Base-by-base conservation (phyloP, 306 rosid genomes). In the Cucumis melo region DNA sequence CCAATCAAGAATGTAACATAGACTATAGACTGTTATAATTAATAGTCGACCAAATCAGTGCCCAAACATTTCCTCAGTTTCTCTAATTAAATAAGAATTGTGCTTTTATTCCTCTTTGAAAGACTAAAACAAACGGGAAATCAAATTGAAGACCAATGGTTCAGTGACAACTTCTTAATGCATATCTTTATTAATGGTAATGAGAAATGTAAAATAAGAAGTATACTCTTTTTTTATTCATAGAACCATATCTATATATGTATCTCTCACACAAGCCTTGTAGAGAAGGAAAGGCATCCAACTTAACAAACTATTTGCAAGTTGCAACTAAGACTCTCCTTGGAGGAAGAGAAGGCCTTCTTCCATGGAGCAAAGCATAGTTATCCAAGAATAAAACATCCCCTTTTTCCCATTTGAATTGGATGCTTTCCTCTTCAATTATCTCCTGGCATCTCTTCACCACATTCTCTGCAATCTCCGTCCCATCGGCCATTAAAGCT, bases 301-400 rank as follows among this genome's bases (percentile, higher is more conserved):
- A 9, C 3, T 44, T 5, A 46, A 46, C 16, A 41, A 68, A 81
- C 84, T 87, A 89, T 85, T 84, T 89, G 89, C 92, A 89, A 0
- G 88, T 92, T 59, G 90, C 80, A 72, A 92, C 98, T 3, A 89
- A 81, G 55, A 90, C 89, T 79, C 68, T 87, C 80, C 98, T 87
- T 0, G 96, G 98, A 76, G 98, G 91, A 85, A 89, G 90, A 24
- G 98, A 85, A 82, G 98, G 96, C 86, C 98, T 83, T 84, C 96
- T 85, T 79, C 92, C 96, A 84, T 90, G 96, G 79, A 92, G 96
- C 89, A 89, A 57, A 81, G 98, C 96, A 42, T 75, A 48, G 84
- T 90, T 92, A 77, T 92, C 98, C 17, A 92, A n/a, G 86, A 92
- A 90, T 54, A 92, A 86, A 73, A 92, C 88, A 80, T 92, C 98